phyloP scores from a whole-genome alignment of 2,329 filamentous ascomycete genomes.

The Arthroderma sp. region DNA sequence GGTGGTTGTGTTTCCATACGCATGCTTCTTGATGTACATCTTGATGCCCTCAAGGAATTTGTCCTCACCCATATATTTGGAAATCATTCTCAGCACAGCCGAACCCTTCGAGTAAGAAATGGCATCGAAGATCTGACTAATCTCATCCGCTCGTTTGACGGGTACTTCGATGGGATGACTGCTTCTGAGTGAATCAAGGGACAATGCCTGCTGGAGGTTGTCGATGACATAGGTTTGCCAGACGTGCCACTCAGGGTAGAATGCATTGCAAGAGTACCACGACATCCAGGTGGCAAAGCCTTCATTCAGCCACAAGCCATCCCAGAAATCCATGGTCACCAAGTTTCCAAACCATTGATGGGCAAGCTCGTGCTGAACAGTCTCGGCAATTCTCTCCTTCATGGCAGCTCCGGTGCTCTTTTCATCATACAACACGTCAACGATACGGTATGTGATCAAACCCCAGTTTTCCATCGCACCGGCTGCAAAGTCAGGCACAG shows the following conservation, averaged over 20 bases:
- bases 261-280: slow-evolving; percentile 84
- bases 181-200: slow-evolving; percentile 80
- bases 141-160: slow-evolving; percentile 86
- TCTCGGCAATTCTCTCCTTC: slow-evolving; percentile 87
- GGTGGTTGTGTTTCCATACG: slow-evolving; percentile 90
- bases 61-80: slow-evolving; percentile 85
- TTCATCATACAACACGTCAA: slow-evolving; percentile 81
- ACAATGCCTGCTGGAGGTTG: slow-evolving; percentile 74
- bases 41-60: slow-evolving; percentile 84
- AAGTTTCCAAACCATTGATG: slow-evolving; percentile 98
- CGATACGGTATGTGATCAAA: slow-evolving; percentile 84
- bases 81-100: slow-evolving; percentile 92
- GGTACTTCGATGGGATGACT: slow-evolving; percentile 95
- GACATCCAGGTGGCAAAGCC: slow-evolving; percentile 89
- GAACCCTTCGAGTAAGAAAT: slow-evolving; percentile 97
- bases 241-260: slow-evolving; percentile 97
- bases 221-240: slow-evolving; percentile 94
- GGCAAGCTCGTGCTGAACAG: slow-evolving; percentile 90
- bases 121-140: slow-evolving; percentile 96
- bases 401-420: slow-evolving; percentile 77
- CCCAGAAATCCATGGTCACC: slow-evolving; percentile 98
- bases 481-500: slow-evolving; percentile 88
- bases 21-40: slow-evolving; percentile 85
- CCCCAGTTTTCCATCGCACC: slow-evolving; percentile 99
- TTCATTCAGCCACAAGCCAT: slow-evolving; percentile 91